Conservation (phyloP, 2,329 filamentous ascomycete species). For the Ramichloridium luteum region DNA sequence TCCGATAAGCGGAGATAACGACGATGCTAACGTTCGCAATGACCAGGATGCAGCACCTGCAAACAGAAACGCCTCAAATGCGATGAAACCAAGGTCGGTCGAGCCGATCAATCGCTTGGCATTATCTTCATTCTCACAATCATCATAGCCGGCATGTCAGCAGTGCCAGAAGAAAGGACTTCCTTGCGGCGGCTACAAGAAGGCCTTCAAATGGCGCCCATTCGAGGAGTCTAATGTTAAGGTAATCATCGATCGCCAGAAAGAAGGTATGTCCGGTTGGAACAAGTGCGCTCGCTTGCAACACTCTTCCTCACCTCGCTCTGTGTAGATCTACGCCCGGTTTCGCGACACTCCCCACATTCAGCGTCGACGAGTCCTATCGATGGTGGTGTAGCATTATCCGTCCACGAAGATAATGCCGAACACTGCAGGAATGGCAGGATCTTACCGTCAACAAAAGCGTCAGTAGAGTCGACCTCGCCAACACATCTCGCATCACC, state of each 20-base stretch:
- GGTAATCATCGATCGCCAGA: slow-evolving; percentile 32
- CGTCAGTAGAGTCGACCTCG: too few species aligned
- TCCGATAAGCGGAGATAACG: not conserved
- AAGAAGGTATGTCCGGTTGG: slow-evolving; percentile 29
- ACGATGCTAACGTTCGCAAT: slow-evolving; percentile 3
- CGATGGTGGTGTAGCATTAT: too few species aligned
- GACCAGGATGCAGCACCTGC: slow-evolving; percentile 57
- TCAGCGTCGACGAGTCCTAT: too few species aligned
- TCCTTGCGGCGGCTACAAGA: slow-evolving; percentile 58
- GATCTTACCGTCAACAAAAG: too few species aligned
- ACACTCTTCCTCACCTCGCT: too few species aligned
- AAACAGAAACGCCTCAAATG: slow-evolving; percentile 63
- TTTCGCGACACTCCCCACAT: too few species aligned
- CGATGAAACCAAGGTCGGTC: slow-evolving; percentile 51
- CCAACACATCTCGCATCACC: too few species aligned
- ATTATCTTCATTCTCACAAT: not conserved
- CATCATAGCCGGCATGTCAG: slow-evolving; percentile 39
- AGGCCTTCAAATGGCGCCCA: slow-evolving; percentile 63
- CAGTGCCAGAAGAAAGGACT: slow-evolving; percentile 56
- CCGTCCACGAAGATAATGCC: too few species aligned
- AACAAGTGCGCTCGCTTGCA: not conserved
- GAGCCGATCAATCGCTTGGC: slow-evolving; percentile 8
- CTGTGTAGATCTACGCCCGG: too few species aligned
- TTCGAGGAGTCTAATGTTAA: slow-evolving; percentile 52
- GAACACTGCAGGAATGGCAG: too few species aligned